Base-by-base conservation (phyloP, 1,139 yeast species). In the Tardiomyces blankii region DNA sequence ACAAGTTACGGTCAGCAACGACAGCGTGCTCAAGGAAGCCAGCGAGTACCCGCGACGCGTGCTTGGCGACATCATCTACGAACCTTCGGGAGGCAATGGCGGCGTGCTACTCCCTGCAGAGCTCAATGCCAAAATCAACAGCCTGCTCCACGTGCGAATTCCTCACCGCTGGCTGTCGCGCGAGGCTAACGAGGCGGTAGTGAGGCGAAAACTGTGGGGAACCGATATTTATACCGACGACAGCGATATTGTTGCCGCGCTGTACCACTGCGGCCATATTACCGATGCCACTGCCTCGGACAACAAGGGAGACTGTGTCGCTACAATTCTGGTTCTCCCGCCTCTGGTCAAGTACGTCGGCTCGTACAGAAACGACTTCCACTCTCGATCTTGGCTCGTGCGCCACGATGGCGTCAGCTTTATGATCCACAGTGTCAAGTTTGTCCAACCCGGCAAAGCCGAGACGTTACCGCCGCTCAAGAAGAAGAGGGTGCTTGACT, bases 141-240 rank as follows among this genome's bases (percentile, higher is more conserved):
- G 75, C 45, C 65, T 80, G 2, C 59, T 85, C 25, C 83, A 83
- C 49, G 70, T 85, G 27, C 73, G 81, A 47, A 73, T 85, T n/a
- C 82, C 91, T 1, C 51, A 56, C 19, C 47, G 57, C 19, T 63
- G 51, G 45, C 51, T 68, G 18, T 43, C 48, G 18, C 52, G 54
- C 16, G 51, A 60, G 9, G 61, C 59, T 14, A 70, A 73, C 47
- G 65, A 64, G 27, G 67, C 70, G 38, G 66, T 70, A 14, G 60
- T 59, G 38, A 70, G 75, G 49, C 68, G 95, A 40, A 75, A 77
- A 46, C 58, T 88, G 1, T 91, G 97, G 97, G 98, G 98, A 2
- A 86, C 95, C 0, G 88, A 82, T 45, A 70, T 91, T 2, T 91
- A 89, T 63, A 85, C 96, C 1, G 97, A 91, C 62, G 98, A 91